These are phyloP conservation scores for Phalaenopsis hybrid DNA, from an alignment of 116 monocot genomes.

Conservation along the genomic window DNA sequence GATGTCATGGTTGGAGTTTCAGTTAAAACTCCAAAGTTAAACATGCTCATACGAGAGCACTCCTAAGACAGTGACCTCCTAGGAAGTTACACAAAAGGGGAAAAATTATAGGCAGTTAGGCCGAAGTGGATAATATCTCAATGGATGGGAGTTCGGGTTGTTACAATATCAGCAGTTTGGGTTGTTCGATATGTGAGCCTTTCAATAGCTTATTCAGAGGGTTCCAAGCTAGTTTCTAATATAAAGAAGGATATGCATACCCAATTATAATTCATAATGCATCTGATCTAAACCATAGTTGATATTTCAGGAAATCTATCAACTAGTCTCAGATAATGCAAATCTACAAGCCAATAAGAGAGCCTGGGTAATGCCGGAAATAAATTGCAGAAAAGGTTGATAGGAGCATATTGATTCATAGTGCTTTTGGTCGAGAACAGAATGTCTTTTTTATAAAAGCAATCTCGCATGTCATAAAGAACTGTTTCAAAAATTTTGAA, in stretches of 20 bases:
- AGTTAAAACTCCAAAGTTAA: no score
- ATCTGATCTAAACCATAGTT: neutral
- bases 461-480: slow-evolving; percentile 2
- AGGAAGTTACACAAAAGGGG: no score
- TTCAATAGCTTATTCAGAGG: neutral
- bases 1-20: no score
- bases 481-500: neutral
- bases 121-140: no score
- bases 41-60: no score
- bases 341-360: neutral
- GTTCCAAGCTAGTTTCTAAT: neutral
- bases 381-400: neutral
- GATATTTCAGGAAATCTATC: neutral
- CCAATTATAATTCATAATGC: neutral
- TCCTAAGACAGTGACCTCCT: no score
- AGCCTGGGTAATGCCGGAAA: neutral
- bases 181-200: neutral
- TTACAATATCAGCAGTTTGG: neutral
- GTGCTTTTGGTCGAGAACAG: neutral
- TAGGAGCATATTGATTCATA: neutral
- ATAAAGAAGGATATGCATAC: neutral
- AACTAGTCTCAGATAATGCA: neutral
- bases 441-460: neutral
- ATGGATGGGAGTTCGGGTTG: no score
- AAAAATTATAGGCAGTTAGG: no score